phyloP scores from a whole-genome alignment of 1,139 yeast species.

The Pichia inconspicua region DNA sequence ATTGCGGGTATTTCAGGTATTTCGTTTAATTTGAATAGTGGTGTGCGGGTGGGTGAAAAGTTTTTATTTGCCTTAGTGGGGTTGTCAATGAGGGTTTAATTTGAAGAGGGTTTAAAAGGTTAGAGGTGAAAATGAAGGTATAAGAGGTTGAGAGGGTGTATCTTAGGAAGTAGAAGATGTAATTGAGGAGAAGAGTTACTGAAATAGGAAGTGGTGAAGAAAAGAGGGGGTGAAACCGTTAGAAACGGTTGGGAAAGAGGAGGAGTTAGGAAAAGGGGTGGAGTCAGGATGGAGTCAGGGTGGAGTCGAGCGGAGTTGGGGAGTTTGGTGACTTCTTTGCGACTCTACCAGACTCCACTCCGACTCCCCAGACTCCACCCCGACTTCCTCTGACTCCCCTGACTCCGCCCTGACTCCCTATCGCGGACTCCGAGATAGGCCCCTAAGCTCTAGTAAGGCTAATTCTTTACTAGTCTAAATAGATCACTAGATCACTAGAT shows the following conservation, averaged over 20 bases:
- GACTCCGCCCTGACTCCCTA: too few species aligned
- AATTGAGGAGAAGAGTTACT: not conserved
- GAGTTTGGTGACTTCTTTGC: too few species aligned
- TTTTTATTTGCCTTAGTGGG: not conserved
- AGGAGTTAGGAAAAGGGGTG: not conserved
- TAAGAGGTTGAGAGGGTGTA: not conserved
- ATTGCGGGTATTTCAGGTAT: too few species aligned
- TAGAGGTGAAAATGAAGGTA: not conserved
- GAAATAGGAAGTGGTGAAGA: conserved; percentile 1
- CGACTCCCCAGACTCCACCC: too few species aligned
- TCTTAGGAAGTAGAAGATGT: not conserved
- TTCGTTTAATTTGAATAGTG: not conserved
- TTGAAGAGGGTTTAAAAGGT: not conserved
- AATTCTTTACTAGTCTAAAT: too few species aligned
- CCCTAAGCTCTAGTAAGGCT: too few species aligned
- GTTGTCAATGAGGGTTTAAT: not conserved
- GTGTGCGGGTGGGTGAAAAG: not conserved
- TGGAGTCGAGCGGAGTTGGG: too few species aligned
- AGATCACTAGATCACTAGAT: too few species aligned
- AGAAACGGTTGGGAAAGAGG: not conserved
- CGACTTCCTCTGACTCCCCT: too few species aligned
- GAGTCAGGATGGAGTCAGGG: too few species aligned
- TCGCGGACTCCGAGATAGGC: too few species aligned
- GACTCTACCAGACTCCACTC: too few species aligned
- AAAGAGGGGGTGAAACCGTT: not conserved